Conservation (phyloP, 208 protist species). For the Leishmania gerbilli region DNA sequence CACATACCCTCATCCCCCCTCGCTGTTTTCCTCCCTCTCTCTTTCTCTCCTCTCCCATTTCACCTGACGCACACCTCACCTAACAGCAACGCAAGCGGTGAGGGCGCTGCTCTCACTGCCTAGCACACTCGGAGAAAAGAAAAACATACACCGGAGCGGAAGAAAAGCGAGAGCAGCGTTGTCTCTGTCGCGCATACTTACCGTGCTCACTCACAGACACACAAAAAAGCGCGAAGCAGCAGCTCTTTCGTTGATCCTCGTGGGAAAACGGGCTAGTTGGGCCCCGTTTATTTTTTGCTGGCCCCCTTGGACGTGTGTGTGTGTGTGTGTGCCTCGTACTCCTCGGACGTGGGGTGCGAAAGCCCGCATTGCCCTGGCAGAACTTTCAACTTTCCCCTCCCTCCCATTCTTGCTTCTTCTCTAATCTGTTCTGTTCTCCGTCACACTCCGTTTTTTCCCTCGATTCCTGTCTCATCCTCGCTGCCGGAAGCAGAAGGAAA, state of each 20-base stretch:
- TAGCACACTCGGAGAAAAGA: not conserved
- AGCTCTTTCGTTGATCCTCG: not conserved
- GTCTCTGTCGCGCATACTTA: not conserved
- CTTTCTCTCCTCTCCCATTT: not conserved
- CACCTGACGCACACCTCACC: not conserved
- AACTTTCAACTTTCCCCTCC: not conserved
- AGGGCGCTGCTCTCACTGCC: not conserved
- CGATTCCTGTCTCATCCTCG: not conserved
- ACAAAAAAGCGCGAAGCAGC: not conserved
- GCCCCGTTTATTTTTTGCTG: not conserved
- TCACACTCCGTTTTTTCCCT: not conserved
- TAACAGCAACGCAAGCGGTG: not conserved
- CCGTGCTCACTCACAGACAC: not conserved
- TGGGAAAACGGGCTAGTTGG: not conserved
- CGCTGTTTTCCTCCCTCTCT: not conserved
- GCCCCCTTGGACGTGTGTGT: not conserved
- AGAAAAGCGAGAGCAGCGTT: not conserved
- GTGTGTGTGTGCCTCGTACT: not conserved
- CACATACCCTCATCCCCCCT: not conserved
- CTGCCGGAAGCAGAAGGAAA: not conserved
- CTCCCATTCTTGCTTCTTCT: not conserved
- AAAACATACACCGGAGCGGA: not conserved
- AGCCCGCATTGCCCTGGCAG: not conserved
- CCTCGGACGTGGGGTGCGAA: not conserved
- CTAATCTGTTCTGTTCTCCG: not conserved